A percentile compares a stretch with the other conserved stretches of the same genome.
Evolutionary conservation across 208 protist genomes (phyloP).

Genomic region (Eutreptiella sp.): DNA sequence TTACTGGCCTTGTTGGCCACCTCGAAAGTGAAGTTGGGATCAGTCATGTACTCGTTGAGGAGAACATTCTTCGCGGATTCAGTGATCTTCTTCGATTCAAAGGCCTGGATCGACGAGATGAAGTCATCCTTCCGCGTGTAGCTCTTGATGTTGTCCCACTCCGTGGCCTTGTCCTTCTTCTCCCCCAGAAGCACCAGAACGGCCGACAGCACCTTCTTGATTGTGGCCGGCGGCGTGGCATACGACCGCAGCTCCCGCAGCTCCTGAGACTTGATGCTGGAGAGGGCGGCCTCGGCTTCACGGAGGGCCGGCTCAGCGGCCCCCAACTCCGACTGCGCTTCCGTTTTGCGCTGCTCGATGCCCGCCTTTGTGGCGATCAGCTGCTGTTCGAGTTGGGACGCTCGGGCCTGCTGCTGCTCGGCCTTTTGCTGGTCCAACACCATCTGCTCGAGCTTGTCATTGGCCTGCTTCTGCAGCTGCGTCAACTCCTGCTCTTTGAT

Average conservation of each 20-base stretch:
- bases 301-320: conserved; percentile 90
- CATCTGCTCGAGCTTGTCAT: conserved; percentile 74
- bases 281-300: conserved; percentile 70
- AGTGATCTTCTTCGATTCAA: conserved; percentile 79
- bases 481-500: conserved; percentile 71
- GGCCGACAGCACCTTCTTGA: conserved; percentile 87
- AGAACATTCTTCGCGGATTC: conserved; percentile 35
- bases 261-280: conserved; percentile 85
- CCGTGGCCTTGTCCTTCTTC: conserved; percentile 46
- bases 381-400: conserved; percentile 58
- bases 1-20: conserved; percentile 85
- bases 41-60: conserved; percentile 69
- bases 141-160: conserved; percentile 88
- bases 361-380: conserved; percentile 46
- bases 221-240: conserved; percentile 84
- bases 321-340: conserved; percentile 83
- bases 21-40: conserved; percentile 86
- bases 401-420: conserved; percentile 65
- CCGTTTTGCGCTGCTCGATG: conserved; percentile 63
- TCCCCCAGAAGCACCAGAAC: conserved; percentile 76
- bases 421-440: conserved; percentile 68
- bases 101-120: conserved; percentile 84
- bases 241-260: conserved; percentile 95
- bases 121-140: conserved; percentile 87
- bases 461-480: conserved; percentile 59